phyloP scores from a whole-genome alignment of 345 rosid genomes.

The Citrus trifoliata region DNA sequence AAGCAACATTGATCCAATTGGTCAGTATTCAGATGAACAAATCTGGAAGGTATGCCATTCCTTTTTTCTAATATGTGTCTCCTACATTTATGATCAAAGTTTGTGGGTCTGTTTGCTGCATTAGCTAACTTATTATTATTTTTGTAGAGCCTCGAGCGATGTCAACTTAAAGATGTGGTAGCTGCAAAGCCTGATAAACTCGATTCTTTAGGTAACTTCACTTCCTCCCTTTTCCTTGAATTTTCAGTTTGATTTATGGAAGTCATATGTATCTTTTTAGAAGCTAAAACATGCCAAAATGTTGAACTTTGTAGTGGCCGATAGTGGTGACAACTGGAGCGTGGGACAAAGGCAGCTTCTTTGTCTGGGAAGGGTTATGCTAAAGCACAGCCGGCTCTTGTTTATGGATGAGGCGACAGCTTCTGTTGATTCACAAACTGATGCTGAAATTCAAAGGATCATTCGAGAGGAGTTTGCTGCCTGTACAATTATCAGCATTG shows the following conservation, averaged over 20 bases:
- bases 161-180: conserved; percentile 82
- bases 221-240: no score
- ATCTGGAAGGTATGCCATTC: conserved; percentile 70
- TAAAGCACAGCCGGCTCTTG: conserved; percentile 72
- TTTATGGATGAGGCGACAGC: conserved; percentile 98
- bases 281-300: background rate
- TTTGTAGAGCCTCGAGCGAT: conserved; percentile 75
- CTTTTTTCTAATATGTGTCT: background rate
- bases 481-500: conserved; percentile 89
- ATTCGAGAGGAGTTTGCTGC: conserved; percentile 82
- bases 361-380: conserved; percentile 87
- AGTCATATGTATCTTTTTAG: background rate
- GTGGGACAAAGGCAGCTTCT: conserved; percentile 97
- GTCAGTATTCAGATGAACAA: conserved; percentile 74
- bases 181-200: conserved; percentile 78
- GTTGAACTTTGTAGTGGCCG: conserved; percentile 52
- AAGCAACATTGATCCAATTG: conserved; percentile 85
- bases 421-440: conserved; percentile 91
- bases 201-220: conserved; percentile 56
- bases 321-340: conserved; percentile 95
- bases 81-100: background rate
- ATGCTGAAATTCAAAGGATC: conserved; percentile 80
- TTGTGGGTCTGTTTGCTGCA: background rate
- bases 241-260: background rate
- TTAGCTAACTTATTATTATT: background rate